Percentiles rank a stretch among this genome's conserved stretches.
These are phyloP conservation scores for Salix udensis DNA, from an alignment of 345 rosid species.

Conservation along the genomic window DNA sequence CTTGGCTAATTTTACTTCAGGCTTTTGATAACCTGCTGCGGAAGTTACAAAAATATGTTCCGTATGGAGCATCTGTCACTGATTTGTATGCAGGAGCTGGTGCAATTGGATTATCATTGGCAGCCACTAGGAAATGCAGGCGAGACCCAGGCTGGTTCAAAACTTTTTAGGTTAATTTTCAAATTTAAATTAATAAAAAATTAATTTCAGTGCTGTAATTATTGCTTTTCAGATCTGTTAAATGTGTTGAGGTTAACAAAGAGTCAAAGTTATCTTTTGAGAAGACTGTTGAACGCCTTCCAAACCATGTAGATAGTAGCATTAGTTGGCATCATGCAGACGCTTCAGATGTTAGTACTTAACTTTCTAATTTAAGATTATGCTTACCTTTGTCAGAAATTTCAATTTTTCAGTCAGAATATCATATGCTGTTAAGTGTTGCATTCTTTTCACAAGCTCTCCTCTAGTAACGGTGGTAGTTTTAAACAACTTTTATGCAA, in stretches of 20 bases:
- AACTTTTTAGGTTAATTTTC: slow-evolving; percentile 1
- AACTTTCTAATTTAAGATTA: slow-evolving; percentile 7
- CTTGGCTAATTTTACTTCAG: slow-evolving; percentile 28
- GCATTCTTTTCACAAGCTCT: background rate
- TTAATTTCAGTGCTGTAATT: slow-evolving; percentile 11
- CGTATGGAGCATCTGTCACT: slow-evolving; percentile 79
- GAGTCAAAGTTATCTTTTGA: slow-evolving; percentile 86
- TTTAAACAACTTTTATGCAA: background rate
- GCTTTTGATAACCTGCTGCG: slow-evolving; percentile 76
- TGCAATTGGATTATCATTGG: slow-evolving; percentile 85
- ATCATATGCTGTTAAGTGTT: background rate
- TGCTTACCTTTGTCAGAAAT: background rate
- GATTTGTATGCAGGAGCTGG: slow-evolving; percentile 99
- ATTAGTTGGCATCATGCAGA: slow-evolving; percentile 93
- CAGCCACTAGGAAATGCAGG: slow-evolving; percentile 85
- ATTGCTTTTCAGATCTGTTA: slow-evolving; percentile 61
- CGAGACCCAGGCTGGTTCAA: slow-evolving; percentile 28
- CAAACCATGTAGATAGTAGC: slow-evolving; percentile 55
- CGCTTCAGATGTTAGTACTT: slow-evolving; percentile 63
- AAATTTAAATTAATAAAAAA: background rate
- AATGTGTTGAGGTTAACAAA: slow-evolving; percentile 88
- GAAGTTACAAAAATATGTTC: slow-evolving; percentile 83
- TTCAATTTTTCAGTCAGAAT: background rate
- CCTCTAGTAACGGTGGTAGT: background rate
- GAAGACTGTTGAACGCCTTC: slow-evolving; percentile 77